A percentile compares a stretch with the other conserved stretches of the same genome.
Conservation (phyloP, 805 yeast genomes). For the Danielia oregonensis region DNA sequence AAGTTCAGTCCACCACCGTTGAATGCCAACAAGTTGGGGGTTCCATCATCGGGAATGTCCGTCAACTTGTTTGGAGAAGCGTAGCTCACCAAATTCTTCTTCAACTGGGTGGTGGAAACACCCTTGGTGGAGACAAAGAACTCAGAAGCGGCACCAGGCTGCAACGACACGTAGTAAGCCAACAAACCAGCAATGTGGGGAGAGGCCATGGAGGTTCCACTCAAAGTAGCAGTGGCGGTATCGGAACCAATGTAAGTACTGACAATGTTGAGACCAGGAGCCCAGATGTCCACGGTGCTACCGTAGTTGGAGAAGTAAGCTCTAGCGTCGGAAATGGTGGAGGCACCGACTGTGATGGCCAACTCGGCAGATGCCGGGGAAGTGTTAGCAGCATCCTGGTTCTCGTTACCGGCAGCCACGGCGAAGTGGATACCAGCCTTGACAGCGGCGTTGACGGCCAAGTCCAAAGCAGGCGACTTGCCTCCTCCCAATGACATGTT, state of each 20-base stretch:
- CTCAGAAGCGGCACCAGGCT: conserved; percentile 68
- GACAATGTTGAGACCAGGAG: conserved; percentile 54
- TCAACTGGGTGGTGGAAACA: conserved; percentile 69
- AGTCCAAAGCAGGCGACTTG: conserved; percentile 51
- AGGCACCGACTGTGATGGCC: conserved; percentile 52
- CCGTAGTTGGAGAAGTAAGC: conserved; percentile 56
- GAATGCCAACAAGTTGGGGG: conserved; percentile 74
- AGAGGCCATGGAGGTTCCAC: conserved; percentile 98
- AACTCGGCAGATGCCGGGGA: conserved; percentile 61
- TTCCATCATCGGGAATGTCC: conserved; percentile 63
- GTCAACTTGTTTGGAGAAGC: conserved; percentile 57
- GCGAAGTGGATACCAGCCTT: conserved; percentile 55
- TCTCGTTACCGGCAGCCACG: conserved; percentile 63
- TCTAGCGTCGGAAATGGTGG: conserved; percentile 40
- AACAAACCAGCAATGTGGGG: conserved; percentile 94
- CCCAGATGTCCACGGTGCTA: conserved; percentile 49
- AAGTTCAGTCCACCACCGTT: conserved; percentile 80
- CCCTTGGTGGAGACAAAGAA: conserved; percentile 51
- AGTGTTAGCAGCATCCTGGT: conserved; percentile 54
- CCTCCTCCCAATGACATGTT: conserved; percentile 65
- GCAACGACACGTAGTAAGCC: conserved; percentile 82
- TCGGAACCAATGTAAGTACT: conserved; percentile 72
- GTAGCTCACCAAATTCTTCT: conserved; percentile 68
- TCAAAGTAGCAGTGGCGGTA: conserved; percentile 72
- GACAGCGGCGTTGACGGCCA: conserved; percentile 57